phyloP scores from a whole-genome alignment of 2,329 filamentous ascomycete genomes.

The Seiridium cupressi region DNA sequence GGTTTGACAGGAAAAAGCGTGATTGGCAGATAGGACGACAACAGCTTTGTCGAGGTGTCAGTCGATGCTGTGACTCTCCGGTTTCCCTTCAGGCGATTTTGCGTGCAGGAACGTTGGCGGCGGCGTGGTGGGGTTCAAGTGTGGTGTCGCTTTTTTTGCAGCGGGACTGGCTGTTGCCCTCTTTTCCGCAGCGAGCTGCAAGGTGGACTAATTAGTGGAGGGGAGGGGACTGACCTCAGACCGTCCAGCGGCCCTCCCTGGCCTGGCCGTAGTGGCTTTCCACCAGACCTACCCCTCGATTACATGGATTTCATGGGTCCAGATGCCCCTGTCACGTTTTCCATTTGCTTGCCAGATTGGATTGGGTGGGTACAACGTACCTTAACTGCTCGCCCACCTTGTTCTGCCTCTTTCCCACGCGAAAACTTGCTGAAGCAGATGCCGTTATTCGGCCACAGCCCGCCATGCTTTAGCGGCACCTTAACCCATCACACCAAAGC shows the following conservation, averaged over 20 bases:
- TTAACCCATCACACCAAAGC: no score
- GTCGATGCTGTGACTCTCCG: background rate
- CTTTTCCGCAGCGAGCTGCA: background rate
- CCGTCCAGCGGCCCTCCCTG: no score
- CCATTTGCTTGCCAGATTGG: no score
- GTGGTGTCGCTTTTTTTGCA: background rate
- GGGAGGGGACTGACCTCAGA: background rate
- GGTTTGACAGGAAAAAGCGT: no score
- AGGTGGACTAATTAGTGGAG: no score
- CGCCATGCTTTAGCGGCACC: no score
- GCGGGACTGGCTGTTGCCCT: background rate
- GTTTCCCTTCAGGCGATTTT: background rate
- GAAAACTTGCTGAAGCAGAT: no score
- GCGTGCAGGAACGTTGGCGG: background rate
- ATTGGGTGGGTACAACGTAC: no score
- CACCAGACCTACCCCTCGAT: background rate
- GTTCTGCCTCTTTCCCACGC: background rate
- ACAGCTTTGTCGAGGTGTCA: slow-evolving; percentile 1
- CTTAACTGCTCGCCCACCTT: no score
- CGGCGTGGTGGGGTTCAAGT: no score
- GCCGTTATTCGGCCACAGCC: no score
- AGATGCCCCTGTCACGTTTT: background rate
- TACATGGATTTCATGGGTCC: background rate
- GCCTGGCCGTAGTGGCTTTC: no score
- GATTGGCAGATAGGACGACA: background rate